These are phyloP conservation scores for Leishmania braziliensis DNA, from an alignment of 208 protist species.

Conservation along the genomic window DNA sequence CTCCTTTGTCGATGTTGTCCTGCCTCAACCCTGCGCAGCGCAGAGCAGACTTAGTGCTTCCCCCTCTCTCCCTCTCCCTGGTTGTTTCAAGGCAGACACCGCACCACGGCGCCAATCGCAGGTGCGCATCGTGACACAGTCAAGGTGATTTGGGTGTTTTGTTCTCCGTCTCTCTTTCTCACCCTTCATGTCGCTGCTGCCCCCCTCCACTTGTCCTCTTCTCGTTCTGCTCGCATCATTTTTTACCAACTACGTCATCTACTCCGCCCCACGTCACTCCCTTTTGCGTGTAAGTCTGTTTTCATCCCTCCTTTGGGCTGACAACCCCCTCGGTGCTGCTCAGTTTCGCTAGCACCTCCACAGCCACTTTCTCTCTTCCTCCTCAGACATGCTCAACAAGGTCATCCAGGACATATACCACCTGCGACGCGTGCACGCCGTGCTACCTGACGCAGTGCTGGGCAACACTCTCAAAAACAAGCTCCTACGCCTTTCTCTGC, in stretches of 20 bases:
- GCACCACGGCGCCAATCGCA: neutral
- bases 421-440: slow-evolving; percentile 71
- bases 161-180: neutral
- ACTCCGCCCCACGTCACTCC: neutral
- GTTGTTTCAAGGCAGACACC: neutral
- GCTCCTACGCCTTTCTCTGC: slow-evolving; percentile 66
- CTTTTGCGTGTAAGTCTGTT: neutral
- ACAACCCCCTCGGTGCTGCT: neutral
- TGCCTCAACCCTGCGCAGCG: neutral
- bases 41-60: neutral
- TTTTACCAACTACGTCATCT: neutral
- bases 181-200: neutral
- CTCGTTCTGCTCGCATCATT: neutral
- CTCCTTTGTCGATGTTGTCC: neutral
- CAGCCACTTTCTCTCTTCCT: neutral
- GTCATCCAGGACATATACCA: slow-evolving; percentile 75
- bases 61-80: neutral
- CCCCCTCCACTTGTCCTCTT: neutral
- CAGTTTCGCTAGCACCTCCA: neutral
- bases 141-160: neutral
- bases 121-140: neutral
- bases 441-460: slow-evolving; percentile 65
- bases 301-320: neutral
- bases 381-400: slow-evolving; percentile 53
- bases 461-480: slow-evolving; percentile 69